Evolutionary conservation across 2,329 filamentous ascomycete species (phyloP), one percentile per base, ranked within the genome.

Genomic region (Penicillium hesseltinei): DNA sequence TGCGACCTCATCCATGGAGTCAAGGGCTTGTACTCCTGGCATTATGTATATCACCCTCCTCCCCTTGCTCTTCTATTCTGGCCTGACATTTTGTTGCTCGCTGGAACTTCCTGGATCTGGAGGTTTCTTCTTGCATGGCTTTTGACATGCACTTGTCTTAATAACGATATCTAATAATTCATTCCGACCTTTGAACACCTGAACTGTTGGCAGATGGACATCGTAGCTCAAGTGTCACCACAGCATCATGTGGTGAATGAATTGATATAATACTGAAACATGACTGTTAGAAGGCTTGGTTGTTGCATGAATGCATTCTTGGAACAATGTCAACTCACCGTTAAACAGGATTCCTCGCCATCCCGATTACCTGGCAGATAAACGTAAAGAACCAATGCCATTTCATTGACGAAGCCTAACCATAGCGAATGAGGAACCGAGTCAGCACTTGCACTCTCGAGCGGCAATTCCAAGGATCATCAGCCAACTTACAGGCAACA

Each of bases 401-500:
- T 78, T 27, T 79, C 76, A 51, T 79, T 73, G 51, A 80, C 72
- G 38, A 80, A 78, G 54, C 75, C 75, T 78, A 33, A 3, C 5
- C 13, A 45, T 3, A 42, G 17, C 43, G 42, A 25, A 44, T 25
- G 7, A 46, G 23, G 25, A 49, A 38, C 13, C 6, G 8, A 23
- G 40, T 62, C 47, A 56, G 25, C 13, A 19, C 15, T 31, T 5
- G 21, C 56, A n/a, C 33, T 8, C 35, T 21, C 17, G 7, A 35
- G 17, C 9, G n/a, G 36, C 8, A 35, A 29, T 29, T 21, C 23
- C 10, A 21, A 25, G 47, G 23, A 42, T 33, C 17, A 23, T 11
- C 38, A 23, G 44, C 13, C 25, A 52, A 69, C 84, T 77, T 62
- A 87, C 92, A 97, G 56, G 92, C 94, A 78, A 97, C 94, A 51